Base-by-base conservation (phyloP, 257 asterid species). In the Echites panduratus region DNA sequence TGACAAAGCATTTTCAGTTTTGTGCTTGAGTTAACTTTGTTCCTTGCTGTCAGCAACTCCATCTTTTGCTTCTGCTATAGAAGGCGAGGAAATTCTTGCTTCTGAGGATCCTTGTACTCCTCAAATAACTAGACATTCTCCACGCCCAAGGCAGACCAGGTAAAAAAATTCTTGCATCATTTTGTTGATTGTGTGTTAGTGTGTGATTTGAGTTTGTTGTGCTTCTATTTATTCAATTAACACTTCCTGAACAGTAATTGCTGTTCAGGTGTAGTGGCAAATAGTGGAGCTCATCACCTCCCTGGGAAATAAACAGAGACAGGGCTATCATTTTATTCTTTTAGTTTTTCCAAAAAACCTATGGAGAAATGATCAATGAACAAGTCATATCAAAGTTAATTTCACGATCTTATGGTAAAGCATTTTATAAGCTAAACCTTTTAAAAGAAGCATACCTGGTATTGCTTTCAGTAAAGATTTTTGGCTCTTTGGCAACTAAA, bases 131-230 rank as follows among this genome's bases (percentile, higher is more conserved):
- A 84, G 89, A 78, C 93, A 80, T 19, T 75, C 79, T 68, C 81
- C 72, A 35, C 88, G 81, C 78, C 83, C 75, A 70, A 83, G 97
- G 82, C 97, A 88, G 77, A 85, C 85, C 76, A 91, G 99, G 99
- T 95, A 77, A 40, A 52, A 24, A 63, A 14, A 47, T 29, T 29
- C 49, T 72, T 27, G 20, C 75, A 35, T 67, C 38, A 24, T 62
- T 48, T 29, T 67, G 26, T 27, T 58, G 19, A 19, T 58, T 47
- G 13, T 20, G 22, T 70, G 32, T 24, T 45, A 57, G 4, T 57
- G 6, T 32, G 19, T 14, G 24, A 12, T 43, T 7, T 22, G 57
- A 47, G 61, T 19, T 29, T 27, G 6, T 19, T 32, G 22, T 27
- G 11, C 35, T 62, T 44, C 59, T 22, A 5, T 2, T 10, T 12